Conservation (phyloP, 75 land plant species). For the Selaginella moellendorffii region DNA sequence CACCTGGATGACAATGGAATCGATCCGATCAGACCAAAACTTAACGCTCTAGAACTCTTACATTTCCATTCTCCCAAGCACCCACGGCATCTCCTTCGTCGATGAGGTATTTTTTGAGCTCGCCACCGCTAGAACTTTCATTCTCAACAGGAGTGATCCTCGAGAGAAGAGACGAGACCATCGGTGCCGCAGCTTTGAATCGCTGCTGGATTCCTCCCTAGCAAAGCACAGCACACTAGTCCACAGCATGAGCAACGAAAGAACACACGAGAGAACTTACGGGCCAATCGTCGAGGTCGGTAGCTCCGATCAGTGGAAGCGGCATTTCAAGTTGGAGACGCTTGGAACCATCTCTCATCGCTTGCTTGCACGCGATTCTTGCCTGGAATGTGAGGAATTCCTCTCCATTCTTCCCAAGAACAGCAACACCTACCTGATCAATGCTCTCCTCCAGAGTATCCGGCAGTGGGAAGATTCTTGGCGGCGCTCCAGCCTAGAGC, state of each 20-base stretch:
- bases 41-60: slow-evolving; percentile 8
- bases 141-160: slow-evolving; percentile 20
- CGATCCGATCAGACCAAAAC: background rate
- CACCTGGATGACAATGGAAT: slow-evolving; percentile 17
- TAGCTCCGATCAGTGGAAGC: slow-evolving; percentile 38
- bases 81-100: slow-evolving; percentile 40
- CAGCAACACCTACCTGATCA: slow-evolving; percentile 16
- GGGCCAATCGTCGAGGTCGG: slow-evolving; percentile 47
- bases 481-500: no score
- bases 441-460: slow-evolving; percentile 23
- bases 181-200: slow-evolving; percentile 33
- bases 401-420: background rate
- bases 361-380: slow-evolving; percentile 28
- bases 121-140: slow-evolving; percentile 12
- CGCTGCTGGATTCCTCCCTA: slow-evolving; percentile 40
- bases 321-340: slow-evolving; percentile 29
- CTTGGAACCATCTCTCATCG: slow-evolving; percentile 25
- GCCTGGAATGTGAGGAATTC: slow-evolving; percentile 17
- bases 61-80: slow-evolving; percentile 36
- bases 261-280: slow-evolving; percentile 8
- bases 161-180: slow-evolving; percentile 26
- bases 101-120: slow-evolving; percentile 18
- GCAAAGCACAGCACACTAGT: no score
- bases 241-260: background rate
- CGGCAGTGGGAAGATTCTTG: slow-evolving; percentile 11